A percentile compares a stretch with the other conserved stretches of the same genome.
Conservation (phyloP, 768 basidiomycete species). For the Tremella yokohamensis region DNA sequence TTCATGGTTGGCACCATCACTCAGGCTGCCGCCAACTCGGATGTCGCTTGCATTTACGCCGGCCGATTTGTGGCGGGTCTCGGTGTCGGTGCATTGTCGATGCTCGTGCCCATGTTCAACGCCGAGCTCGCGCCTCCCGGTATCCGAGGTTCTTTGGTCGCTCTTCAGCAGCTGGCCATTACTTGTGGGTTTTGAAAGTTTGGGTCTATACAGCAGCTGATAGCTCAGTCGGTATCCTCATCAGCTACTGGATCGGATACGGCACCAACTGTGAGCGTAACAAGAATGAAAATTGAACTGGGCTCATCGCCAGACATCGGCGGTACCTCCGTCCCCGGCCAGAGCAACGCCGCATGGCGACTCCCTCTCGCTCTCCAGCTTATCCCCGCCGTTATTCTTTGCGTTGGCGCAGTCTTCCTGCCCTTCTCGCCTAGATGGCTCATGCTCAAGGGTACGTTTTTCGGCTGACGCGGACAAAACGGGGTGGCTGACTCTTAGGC, state of each 20-base stretch:
- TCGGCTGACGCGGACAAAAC: background rate
- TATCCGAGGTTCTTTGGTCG: constrained; percentile 74
- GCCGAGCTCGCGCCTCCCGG: constrained; percentile 61
- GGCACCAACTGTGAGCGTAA: constrained; percentile 59
- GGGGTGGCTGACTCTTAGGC: constrained; percentile 53
- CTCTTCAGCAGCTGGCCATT: constrained; percentile 76
- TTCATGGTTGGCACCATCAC: constrained; percentile 66
- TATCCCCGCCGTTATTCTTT: constrained; percentile 68
- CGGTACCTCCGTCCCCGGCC: constrained; percentile 52
- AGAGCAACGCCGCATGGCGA: constrained; percentile 70
- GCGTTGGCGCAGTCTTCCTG: constrained; percentile 69
- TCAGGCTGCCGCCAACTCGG: constrained; percentile 51
- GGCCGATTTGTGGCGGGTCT: constrained; percentile 74
- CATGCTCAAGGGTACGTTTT: constrained; percentile 56
- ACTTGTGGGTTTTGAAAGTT: constrained; percentile 63
- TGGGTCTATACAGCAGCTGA: background rate
- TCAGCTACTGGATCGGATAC: constrained; percentile 56
- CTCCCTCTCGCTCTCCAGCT: constrained; percentile 71
- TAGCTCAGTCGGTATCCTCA: constrained; percentile 37
- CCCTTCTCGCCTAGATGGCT: constrained; percentile 73
- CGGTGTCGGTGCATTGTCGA: constrained; percentile 74
- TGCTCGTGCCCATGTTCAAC: constrained; percentile 80
- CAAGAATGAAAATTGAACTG: background rate
- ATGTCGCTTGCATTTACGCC: constrained; percentile 63
- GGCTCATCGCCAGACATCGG: constrained; percentile 33